A percentile compares a stretch with the other conserved stretches of the same genome.
phyloP scores from a whole-genome alignment of 2,329 filamentous ascomycete species.

The Apiospora rasikravindrae region DNA sequence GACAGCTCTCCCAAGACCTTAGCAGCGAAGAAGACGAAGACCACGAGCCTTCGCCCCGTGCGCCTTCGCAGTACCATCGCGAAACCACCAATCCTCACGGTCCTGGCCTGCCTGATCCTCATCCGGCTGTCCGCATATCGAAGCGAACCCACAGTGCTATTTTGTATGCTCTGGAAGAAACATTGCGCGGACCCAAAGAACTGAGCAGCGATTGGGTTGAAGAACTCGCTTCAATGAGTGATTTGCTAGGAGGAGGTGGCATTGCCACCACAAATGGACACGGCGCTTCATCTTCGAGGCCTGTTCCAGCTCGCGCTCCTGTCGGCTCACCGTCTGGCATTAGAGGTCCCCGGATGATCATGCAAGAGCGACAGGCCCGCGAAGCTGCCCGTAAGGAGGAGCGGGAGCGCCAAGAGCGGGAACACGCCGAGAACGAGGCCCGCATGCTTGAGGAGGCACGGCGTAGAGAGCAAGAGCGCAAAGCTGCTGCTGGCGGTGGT shows the following conservation, averaged over 20 bases:
- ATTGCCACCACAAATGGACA: conserved; percentile 62
- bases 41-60: conserved; percentile 43
- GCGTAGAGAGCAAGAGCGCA: conserved; percentile 64
- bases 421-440: conserved; percentile 63
- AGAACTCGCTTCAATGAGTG: conserved; percentile 91
- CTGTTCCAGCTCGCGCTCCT: conserved; percentile 54
- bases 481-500: conserved; percentile 55
- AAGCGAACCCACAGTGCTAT: conserved; percentile 87
- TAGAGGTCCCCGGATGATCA: conserved; percentile 86
- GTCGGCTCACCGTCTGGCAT: conserved; percentile 69
- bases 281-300: conserved; percentile 50
- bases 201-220: conserved; percentile 87
- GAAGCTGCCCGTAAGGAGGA: conserved; percentile 71
- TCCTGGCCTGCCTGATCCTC: conserved; percentile 44
- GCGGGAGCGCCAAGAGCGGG: conserved; percentile 56
- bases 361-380: conserved; percentile 82
- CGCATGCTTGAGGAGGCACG: conserved; percentile 60
- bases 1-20: conserved; percentile 55
- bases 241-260: conserved; percentile 67
- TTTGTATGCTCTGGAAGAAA: conserved; percentile 90
- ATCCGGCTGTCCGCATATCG: conserved; percentile 70
- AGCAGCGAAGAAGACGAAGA: conserved; percentile 50
- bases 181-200: conserved; percentile 77
- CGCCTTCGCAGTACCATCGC: conserved; percentile 36
- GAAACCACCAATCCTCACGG: conserved; percentile 33